A percentile compares a stretch with the other conserved stretches of the same genome.
Evolutionary conservation across 768 basidiomycete genomes (phyloP).

Genomic region (Clavaria fumosa): DNA sequence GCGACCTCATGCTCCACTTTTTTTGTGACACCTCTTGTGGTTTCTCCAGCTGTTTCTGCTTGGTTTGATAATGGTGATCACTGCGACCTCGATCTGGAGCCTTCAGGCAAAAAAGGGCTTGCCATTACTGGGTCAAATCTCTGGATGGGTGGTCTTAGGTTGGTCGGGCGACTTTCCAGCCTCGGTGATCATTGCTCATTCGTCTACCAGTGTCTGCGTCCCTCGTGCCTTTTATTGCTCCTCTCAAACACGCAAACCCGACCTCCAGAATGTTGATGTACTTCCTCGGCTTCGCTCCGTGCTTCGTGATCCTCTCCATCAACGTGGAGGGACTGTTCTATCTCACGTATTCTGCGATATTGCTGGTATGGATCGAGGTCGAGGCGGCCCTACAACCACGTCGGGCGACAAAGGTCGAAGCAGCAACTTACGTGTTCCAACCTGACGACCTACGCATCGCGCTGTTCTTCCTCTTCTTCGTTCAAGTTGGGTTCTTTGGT

Average conservation of each 20-base stretch:
- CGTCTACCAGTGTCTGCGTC: constrained; percentile 31
- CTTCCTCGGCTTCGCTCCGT: constrained; percentile 59
- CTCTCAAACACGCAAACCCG: constrained; percentile 21
- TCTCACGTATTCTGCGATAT: constrained; percentile 43
- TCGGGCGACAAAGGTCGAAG: constrained; percentile 8
- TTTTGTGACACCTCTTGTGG: background rate
- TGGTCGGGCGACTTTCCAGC: constrained; percentile 9
- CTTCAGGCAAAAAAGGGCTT: constrained; percentile 55
- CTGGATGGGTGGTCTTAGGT: constrained; percentile 58
- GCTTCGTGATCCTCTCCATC: constrained; percentile 69
- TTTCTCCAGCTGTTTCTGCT: constrained; percentile 20
- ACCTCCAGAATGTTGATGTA: constrained; percentile 40
- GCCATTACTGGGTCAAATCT: constrained; percentile 39
- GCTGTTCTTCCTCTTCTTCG: constrained; percentile 72
- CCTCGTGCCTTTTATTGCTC: constrained; percentile 31
- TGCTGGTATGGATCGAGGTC: constrained; percentile 53
- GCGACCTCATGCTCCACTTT: too few species aligned
- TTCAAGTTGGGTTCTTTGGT: constrained; percentile 78
- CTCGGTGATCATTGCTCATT: background rate
- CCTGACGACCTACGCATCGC: constrained; percentile 57
- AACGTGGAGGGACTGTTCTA: constrained; percentile 74
- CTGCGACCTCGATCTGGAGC: constrained; percentile 38
- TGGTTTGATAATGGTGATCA: constrained; percentile 32
- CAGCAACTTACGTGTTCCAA: constrained; percentile 27
- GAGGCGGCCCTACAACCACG: constrained; percentile 25